Evolutionary conservation across 331 rosid genomes (phyloP), one percentile per base, ranked within the genome.

Genomic region (Quercus lobata): DNA sequence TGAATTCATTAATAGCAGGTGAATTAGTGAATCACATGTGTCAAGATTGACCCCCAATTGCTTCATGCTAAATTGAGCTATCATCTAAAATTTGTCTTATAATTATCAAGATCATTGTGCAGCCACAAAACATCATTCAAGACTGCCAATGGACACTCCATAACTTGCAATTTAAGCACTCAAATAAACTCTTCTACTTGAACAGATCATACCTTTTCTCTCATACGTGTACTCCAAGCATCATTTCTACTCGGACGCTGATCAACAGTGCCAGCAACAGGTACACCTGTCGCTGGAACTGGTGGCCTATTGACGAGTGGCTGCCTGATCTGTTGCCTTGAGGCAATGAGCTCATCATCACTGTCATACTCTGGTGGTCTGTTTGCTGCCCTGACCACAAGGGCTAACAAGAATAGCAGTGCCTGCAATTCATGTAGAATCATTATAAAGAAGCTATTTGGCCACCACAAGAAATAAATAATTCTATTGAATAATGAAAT

Each of bases 171-270:
- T 4, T 44, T 29, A 29, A 57, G 44, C 27, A 22, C 32, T 55
- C 14, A 55, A 37, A 32, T 37, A 19, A 63, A 68, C 2, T 19
- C 0, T 17, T 34, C 49, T 7, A 7, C 70, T 18, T 18, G 7
- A 54, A 83, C 15, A 70, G 10, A 80, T 35, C 74, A 75, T 79
- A 96, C 99, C 99, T 93, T 96, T 82, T 96, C 99, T 85, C 99
- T 91, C 99, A 96, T 93, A 74, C 99, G 88, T 53, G 94, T 18
- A 88, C 99, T 96, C 99, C 99, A 96, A 32, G 99, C 98, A 86
- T 96, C 99, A 86, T 74, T 96, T 90, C 97, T 89, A 84, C 72
- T 78, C 29, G 97, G 79, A 37, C 99, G 96, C 84, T 91, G 94
- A 73, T 89, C 96, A 75, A 32, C 15, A 34, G 91, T 46, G 63